Evolutionary conservation across 805 yeast species (phyloP), one percentile per base, ranked within the genome.

Genomic region (Alloascoidea hylecoeti): DNA sequence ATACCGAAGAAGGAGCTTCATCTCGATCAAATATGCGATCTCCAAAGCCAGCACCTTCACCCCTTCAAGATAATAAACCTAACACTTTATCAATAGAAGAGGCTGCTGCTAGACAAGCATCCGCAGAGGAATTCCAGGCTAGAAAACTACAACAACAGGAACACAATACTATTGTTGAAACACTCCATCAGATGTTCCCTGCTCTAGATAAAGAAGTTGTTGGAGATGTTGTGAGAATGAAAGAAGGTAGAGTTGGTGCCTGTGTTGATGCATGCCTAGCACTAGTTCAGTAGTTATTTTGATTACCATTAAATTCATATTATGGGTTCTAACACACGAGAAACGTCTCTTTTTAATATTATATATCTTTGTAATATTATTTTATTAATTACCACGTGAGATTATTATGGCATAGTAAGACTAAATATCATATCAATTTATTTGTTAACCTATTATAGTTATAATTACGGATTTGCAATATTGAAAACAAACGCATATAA

Each of bases 161-260:
- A 42, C 63, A 58, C 30, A 55, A 60, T 15, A 63, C 64, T 34
- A 67, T 75, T 2, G 60, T 68, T 16, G 57, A 56, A 1, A 69
- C 70, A 2, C 60, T 85, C 39, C 57, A 58, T 18, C 75, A 74
- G 36, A 80, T 86, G 74, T 85, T 86, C 54, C 94, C 95, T 0
- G 64, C 62, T 35, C 60, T 85, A 42, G 95, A 84, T 46, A 58
- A 61, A 37, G 81, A 72, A 0, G 59, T 86, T 1, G 65, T 86
- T 37, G 70, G 66, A 39, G 95, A 85, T 50, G 75, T 85, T 2
- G 67, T 85, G 19, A 57, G 60, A 2, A 72, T 77, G 53, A 80
- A 78, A 50, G 66, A 71, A 43, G 78, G 79, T 19, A 63, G 77
- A 37, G 63, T 81, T 4, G 94, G 86, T 18, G 70, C 67, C 5